phyloP scores from a whole-genome alignment of 129 eudicot genomes.

The Solidago caesia region DNA sequence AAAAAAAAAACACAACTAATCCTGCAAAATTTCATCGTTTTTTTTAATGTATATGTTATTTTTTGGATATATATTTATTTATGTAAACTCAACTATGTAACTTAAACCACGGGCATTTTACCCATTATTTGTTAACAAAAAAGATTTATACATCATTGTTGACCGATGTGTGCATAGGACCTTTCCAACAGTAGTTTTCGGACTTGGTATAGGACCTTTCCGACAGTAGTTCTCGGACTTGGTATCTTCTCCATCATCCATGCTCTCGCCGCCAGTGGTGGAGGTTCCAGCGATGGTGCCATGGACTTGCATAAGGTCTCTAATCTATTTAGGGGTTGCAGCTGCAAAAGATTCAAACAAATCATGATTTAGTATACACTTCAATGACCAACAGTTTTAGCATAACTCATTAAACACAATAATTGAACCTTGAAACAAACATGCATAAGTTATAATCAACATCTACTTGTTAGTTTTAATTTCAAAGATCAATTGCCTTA shows the following conservation, averaged over 20 bases:
- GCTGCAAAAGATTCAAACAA: conserved; percentile 44
- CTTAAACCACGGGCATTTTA: conserved; percentile 32
- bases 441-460: background rate
- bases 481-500: no score
- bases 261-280: conserved; percentile 51
- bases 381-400: background rate
- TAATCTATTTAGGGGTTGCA: conserved; percentile 94
- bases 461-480: no score
- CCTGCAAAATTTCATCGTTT: conserved; percentile 69
- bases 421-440: background rate
- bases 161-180: conserved; percentile 16
- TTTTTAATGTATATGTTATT: conserved; percentile 42
- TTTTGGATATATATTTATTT: conserved; percentile 19
- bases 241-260: conserved; percentile 78
- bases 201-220: no score
- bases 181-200: conserved; percentile 67
- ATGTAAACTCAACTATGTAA: conserved; percentile 37
- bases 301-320: conserved; percentile 93
- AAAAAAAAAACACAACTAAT: conserved; percentile 33
- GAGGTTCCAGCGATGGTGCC: conserved; percentile 58
- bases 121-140: conserved; percentile 49
- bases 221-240: no score
- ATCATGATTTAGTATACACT: background rate
- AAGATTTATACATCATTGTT: conserved; percentile 42
- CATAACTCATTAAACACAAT: conserved; percentile 5